Conservation (phyloP, 257 asterid genomes). For the Primulina eburnea region DNA sequence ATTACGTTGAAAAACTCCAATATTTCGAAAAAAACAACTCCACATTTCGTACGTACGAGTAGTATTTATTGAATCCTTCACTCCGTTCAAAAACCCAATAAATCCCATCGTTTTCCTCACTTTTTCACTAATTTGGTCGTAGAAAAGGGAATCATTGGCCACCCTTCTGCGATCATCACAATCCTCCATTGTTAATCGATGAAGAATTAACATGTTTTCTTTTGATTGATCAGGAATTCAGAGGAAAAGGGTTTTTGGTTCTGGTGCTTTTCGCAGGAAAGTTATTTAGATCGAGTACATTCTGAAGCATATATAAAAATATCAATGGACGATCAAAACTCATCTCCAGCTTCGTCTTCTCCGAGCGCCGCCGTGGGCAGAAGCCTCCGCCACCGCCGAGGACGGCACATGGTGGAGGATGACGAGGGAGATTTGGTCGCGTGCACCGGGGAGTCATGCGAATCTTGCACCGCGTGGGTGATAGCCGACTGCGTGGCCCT, state of each 20-base stretch:
- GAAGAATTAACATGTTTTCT: background rate
- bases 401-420: constrained; percentile 31
- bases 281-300: background rate
- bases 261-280: background rate
- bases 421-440: constrained; percentile 33
- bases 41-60: constrained; percentile 32
- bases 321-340: constrained; percentile 27
- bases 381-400: constrained; percentile 22
- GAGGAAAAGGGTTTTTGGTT: background rate
- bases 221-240: too few species aligned
- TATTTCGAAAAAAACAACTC: background rate
- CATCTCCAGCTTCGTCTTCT: constrained; percentile 30
- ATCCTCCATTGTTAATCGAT: too few species aligned
- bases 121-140: background rate
- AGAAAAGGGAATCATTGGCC: constrained; percentile 17
- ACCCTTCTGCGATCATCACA: background rate
- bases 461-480: constrained; percentile 79
- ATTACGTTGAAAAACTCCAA: constrained; percentile 40
- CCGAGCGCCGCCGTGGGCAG: constrained; percentile 25
- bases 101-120: background rate
- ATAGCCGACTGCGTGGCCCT: constrained; percentile 96
- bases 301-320: too few species aligned
- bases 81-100: background rate
- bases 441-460: constrained; percentile 74
- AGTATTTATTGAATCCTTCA: constrained; percentile 15